phyloP scores from a whole-genome alignment of 2,329 filamentous ascomycete species.

The Chrysoporthe puriensis region DNA sequence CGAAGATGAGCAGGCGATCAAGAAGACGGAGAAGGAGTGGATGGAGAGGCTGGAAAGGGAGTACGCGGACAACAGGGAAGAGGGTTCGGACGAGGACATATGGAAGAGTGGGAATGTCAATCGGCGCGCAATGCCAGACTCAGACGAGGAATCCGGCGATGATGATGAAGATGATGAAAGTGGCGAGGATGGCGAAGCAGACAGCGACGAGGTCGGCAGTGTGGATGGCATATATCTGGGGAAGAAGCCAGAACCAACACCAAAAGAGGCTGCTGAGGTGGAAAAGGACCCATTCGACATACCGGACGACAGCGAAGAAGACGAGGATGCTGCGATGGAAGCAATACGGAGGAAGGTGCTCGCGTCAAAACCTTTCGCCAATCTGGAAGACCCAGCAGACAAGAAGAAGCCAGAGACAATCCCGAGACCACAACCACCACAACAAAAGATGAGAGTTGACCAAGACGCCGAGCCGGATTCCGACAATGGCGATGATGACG shows the following conservation, averaged over 20 bases:
- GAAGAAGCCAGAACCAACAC: constrained; percentile 48
- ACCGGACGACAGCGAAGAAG: constrained; percentile 78
- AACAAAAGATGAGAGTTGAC: constrained; percentile 68
- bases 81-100: constrained; percentile 70
- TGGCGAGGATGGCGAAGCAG: constrained; percentile 48
- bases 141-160: constrained; percentile 50
- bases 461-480: constrained; percentile 62
- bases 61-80: constrained; percentile 77
- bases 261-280: constrained; percentile 38
- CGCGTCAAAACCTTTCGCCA: constrained; percentile 84
- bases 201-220: constrained; percentile 47
- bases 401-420: constrained; percentile 67
- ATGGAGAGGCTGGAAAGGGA: constrained; percentile 87
- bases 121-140: constrained; percentile 54
- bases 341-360: constrained; percentile 89
- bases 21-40: constrained; percentile 85
- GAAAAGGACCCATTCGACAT: constrained; percentile 72
- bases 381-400: constrained; percentile 50
- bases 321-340: constrained; percentile 86
- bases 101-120: constrained; percentile 95
- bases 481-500: constrained; percentile 59
- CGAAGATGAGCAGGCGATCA: constrained; percentile 78
- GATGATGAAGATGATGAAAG: constrained; percentile 52
- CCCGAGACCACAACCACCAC: constrained; percentile 57
- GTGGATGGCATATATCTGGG: constrained; percentile 65